Evolutionary conservation across 306 rosid species (phyloP), one percentile per base, ranked within the genome.

Genomic region (Pachyrhizus erosus): DNA sequence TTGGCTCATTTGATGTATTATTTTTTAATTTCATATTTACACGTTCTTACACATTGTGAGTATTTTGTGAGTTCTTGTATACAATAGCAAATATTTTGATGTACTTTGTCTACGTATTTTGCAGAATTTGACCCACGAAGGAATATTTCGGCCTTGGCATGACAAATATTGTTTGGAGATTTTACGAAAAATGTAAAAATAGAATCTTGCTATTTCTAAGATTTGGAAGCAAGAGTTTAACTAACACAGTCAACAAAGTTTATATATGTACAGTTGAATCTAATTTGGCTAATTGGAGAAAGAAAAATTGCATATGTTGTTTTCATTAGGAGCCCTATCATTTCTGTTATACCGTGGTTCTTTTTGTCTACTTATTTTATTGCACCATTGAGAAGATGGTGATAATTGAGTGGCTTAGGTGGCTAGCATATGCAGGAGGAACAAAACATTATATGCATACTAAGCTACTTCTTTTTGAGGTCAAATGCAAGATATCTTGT

Each of bases 91-190:
- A 6, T 57, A 71, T 66, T 20, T 73, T 77, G 21, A 60, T 75
- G 57, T 26, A 42, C 33, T 43, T 72, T 55, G 21, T 62, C 31
- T 15, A 15, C 61, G 17, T 39, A 52, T 40, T 70, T 51, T 79
- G 78, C 91, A 92, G 96, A 85, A 91, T 73, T 0, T 77, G 77
- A 34, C 84, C 39, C 82, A 84, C 5, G 82, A 69, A 12, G 92
- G 91, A 79, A 24, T 66, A 7, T 91, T 92, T 15, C 43, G 1
- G 82, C 98, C 97, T n/a, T 92, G 97, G 98, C 64, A 14, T 11
- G 97, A 94, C 57, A 46, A 83, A 7, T 24, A 33, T 11, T 87
- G 91, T 71, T 78, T 87, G 89, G 24, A 80, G 62, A 70, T 73
- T 48, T 64, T 91, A 64, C 76, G 48, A 0, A 82, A 55, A 51